Evolutionary conservation across 192 early-diverging fungal genomes (phyloP).

Genomic region (Obelidium mucronatum): DNA sequence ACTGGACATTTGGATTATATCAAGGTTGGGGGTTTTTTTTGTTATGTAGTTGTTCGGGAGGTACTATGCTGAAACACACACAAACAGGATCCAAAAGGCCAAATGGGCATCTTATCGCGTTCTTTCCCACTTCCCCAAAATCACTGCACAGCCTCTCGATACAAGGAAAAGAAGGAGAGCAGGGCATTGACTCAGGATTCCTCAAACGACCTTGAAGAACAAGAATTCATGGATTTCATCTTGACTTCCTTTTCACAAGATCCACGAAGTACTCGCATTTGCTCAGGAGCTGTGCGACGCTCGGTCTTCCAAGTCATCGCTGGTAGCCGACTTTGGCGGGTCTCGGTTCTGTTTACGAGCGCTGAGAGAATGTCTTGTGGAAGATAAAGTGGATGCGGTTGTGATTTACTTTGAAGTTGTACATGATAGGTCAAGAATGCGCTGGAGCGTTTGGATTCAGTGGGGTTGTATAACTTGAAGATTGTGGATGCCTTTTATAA

Average conservation of each 20-base stretch:
- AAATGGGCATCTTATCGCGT: slow-evolving; percentile 15
- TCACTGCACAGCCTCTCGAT: neutral
- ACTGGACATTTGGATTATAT: slow-evolving; percentile 42
- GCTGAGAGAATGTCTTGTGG: slow-evolving; percentile 18
- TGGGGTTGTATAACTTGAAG: neutral
- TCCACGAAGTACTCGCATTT: slow-evolving; percentile 12
- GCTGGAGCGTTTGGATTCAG: neutral
- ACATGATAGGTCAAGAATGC: slow-evolving; percentile 8
- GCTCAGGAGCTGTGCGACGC: slow-evolving; percentile 6
- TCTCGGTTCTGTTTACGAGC: slow-evolving; percentile 2
- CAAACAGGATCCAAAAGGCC: slow-evolving; percentile 20
- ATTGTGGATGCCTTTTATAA: neutral
- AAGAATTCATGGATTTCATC: slow-evolving; percentile 16
- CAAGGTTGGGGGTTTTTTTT: slow-evolving; percentile 28
- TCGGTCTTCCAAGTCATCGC: neutral
- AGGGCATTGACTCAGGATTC: slow-evolving; percentile 1
- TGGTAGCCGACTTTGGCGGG: neutral
- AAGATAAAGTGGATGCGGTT: slow-evolving; percentile 10
- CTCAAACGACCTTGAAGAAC: neutral
- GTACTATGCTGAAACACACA: neutral
- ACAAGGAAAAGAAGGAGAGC: neutral
- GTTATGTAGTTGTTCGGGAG: neutral
- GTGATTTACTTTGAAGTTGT: slow-evolving; percentile 4
- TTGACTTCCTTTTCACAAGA: slow-evolving; percentile 25
- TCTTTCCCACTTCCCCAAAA: slow-evolving; percentile 12